These are phyloP conservation scores for Cryoendolithus antarcticus DNA, from an alignment of 2,329 filamentous ascomycete genomes.

Conservation along the genomic window DNA sequence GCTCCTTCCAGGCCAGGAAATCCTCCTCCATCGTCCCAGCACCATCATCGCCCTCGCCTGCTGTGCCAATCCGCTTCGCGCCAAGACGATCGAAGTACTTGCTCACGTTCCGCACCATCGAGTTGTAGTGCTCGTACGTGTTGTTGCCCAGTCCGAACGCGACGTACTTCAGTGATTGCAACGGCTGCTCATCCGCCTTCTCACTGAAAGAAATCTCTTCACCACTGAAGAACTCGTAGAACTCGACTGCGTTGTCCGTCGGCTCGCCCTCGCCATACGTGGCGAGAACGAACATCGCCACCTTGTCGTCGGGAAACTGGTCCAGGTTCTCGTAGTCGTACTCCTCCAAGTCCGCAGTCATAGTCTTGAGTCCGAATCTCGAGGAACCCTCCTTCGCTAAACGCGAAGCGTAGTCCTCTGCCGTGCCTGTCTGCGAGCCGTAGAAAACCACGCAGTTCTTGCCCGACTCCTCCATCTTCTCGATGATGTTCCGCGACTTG, in stretches of 20 bases:
- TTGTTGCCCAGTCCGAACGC: constrained; percentile 96
- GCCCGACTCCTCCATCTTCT: constrained; percentile 88
- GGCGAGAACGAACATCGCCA: constrained; percentile 88
- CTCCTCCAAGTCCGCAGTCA: constrained; percentile 96
- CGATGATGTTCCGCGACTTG: constrained; percentile 81
- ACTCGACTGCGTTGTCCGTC: constrained; percentile 96
- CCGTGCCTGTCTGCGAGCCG: constrained; percentile 94
- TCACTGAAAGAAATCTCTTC: constrained; percentile 75
- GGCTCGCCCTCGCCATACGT: constrained; percentile 98
- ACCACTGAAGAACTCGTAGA: constrained; percentile 86
- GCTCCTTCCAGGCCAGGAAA: constrained; percentile 97
- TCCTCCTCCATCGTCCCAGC: constrained; percentile 99
- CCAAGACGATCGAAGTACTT: constrained; percentile 70
- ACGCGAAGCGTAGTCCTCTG: constrained; percentile 93
- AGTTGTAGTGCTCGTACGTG: constrained; percentile 99
- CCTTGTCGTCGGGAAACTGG: constrained; percentile 73
- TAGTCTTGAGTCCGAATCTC: constrained; percentile 89
- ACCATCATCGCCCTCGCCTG: constrained; percentile 93
- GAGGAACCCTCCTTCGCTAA: constrained; percentile 96
- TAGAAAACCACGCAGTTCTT: constrained; percentile 99
- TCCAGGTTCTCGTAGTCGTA: constrained; percentile 96
- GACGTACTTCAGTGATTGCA: constrained; percentile 81
- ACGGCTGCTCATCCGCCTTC: constrained; percentile 55
- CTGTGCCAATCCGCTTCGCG: constrained; percentile 69
- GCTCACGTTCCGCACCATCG: constrained; percentile 89